phyloP scores from a whole-genome alignment of 2,329 filamentous ascomycete genomes.

The Paecilomyces sp. region DNA sequence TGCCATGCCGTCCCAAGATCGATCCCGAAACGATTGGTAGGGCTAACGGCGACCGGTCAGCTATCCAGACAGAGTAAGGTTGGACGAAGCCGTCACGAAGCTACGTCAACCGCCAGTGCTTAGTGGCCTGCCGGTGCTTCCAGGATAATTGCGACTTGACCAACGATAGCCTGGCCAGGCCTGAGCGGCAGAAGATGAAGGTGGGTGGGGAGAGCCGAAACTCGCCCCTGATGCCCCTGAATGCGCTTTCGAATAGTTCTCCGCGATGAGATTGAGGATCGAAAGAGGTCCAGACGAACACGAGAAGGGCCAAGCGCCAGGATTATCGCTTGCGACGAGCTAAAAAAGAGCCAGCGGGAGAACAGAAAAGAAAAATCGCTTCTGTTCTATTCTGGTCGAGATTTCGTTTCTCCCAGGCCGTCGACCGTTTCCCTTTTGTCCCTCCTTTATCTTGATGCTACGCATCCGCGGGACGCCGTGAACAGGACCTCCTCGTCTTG shows the following conservation, averaged over 20 bases:
- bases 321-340: background rate
- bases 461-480: background rate
- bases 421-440: background rate
- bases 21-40: background rate
- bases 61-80: background rate
- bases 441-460: background rate
- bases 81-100: background rate
- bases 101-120: conserved; percentile 1
- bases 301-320: background rate
- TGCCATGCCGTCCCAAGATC: background rate
- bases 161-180: conserved; percentile 2
- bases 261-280: background rate
- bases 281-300: background rate
- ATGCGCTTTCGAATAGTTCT: background rate
- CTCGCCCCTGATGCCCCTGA: background rate
- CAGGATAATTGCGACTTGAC: background rate
- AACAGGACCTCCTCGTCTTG: background rate
- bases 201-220: background rate
- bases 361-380: background rate
- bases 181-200: conserved; percentile 3
- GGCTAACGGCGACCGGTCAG: background rate
- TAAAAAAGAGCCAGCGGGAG: background rate
- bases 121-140: conserved; percentile 7
- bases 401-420: background rate
- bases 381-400: background rate